phyloP scores from a whole-genome alignment of 1,284 basidiomycete genomes.

The Coniferiporia sulphurascens region DNA sequence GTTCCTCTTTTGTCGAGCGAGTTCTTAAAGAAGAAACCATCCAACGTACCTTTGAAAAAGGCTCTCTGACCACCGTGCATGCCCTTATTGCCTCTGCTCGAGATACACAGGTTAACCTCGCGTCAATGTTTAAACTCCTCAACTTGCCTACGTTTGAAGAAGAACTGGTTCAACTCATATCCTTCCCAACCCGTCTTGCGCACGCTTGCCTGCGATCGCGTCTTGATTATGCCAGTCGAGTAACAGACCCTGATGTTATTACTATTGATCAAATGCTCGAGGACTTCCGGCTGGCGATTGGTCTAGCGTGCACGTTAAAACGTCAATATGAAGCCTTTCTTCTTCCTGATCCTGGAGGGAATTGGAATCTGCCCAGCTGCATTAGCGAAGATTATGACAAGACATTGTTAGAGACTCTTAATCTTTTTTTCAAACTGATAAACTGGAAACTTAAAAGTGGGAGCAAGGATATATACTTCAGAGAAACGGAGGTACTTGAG shows the following conservation, averaged over 20 bases:
- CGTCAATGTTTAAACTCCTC: conserved; percentile 72
- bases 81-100: conserved; percentile 84
- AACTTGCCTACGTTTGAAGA: conserved; percentile 90
- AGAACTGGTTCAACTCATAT: conserved; percentile 90
- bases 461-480: conserved; percentile 90
- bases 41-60: conserved; percentile 91
- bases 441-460: conserved; percentile 95
- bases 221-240: conserved; percentile 85
- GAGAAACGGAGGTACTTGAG: conserved; percentile 96
- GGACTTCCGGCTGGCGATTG: conserved; percentile 89
- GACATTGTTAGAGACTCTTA: conserved; percentile 84
- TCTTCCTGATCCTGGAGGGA: conserved; percentile 77
- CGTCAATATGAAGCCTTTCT: conserved; percentile 90
- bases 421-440: conserved; percentile 90
- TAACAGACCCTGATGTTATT: conserved; percentile 84
- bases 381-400: conserved; percentile 88
- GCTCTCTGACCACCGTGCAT: conserved; percentile 85
- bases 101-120: conserved; percentile 81
- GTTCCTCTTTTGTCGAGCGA: conserved; percentile 86
- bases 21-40: conserved; percentile 95
- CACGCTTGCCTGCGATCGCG: conserved; percentile 89
- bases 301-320: conserved; percentile 92
- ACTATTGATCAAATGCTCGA: conserved; percentile 96
- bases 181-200: conserved; percentile 92
- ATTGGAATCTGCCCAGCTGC: conserved; percentile 87